phyloP scores from a whole-genome alignment of 2,329 filamentous ascomycete species.

The Phoma sp. region DNA sequence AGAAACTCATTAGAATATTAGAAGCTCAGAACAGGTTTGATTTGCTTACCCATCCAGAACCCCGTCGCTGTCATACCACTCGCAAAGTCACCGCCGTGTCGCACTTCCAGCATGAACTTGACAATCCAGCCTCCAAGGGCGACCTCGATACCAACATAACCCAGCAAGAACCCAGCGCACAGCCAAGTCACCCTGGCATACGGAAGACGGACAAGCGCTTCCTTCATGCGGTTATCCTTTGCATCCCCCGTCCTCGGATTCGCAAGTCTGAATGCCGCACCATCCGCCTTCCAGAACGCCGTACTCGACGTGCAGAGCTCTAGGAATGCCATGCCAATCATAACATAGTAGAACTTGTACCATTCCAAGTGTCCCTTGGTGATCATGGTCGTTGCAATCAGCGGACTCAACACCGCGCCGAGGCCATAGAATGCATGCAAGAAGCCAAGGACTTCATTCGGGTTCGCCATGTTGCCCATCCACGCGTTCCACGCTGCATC shows the following conservation, averaged over 20 bases:
- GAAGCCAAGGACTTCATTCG: constrained; percentile 77
- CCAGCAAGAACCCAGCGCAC: constrained; percentile 75
- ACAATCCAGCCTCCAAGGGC: constrained; percentile 82
- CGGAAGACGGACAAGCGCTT: constrained; percentile 57
- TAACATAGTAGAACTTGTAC: constrained; percentile 80
- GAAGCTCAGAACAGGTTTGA: too few relatives aligned
- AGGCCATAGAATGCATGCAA: constrained; percentile 76
- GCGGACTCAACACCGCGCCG: constrained; percentile 72
- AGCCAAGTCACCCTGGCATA: constrained; percentile 72
- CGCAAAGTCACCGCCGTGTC: constrained; percentile 72
- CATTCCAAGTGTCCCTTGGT: constrained; percentile 68
- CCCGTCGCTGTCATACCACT: constrained; percentile 79
- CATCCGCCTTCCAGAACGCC: constrained; percentile 72
- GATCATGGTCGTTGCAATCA: constrained; percentile 77
- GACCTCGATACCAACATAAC: constrained; percentile 81
- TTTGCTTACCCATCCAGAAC: constrained; percentile 91
- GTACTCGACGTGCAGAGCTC: constrained; percentile 61
- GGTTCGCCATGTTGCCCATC: constrained; percentile 75
- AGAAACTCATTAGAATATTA: too few relatives aligned
- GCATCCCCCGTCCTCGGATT: constrained; percentile 55
- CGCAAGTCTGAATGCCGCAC: constrained; percentile 62
- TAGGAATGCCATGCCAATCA: constrained; percentile 66
- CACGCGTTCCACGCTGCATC: constrained; percentile 65
- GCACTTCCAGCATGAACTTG: constrained; percentile 80
- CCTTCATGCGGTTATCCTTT: constrained; percentile 59